These are phyloP conservation scores for Chalciporus sp. DNA, from an alignment of 1,284 basidiomycete genomes.

Conservation along the genomic window DNA sequence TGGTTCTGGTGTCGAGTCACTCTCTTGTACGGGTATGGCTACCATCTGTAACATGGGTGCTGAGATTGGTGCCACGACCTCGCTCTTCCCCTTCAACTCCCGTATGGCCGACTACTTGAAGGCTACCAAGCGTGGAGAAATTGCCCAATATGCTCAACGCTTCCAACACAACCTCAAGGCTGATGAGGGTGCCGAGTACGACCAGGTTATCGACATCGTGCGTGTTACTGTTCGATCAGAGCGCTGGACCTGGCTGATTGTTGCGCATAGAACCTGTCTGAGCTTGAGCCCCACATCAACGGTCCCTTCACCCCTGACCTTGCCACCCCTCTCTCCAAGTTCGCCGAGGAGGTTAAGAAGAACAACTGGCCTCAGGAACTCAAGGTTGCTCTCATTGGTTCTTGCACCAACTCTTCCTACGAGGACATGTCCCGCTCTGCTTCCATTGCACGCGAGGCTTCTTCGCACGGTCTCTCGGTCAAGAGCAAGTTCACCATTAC, in stretches of 20 bases:
- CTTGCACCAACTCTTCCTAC: slow-evolving; percentile 99
- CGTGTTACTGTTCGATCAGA: slow-evolving; percentile 32
- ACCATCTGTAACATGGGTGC: slow-evolving; percentile 99
- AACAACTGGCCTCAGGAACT: slow-evolving; percentile 97
- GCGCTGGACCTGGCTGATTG: background rate
- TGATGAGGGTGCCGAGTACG: slow-evolving; percentile 91
- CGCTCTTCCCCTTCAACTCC: slow-evolving; percentile 97
- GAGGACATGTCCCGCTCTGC: slow-evolving; percentile 99
- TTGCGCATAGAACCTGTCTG: slow-evolving; percentile 75
- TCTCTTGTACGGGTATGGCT: slow-evolving; percentile 99
- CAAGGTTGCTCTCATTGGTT: slow-evolving; percentile 97
- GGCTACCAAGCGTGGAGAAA: slow-evolving; percentile 89
- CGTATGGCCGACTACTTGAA: slow-evolving; percentile 94
- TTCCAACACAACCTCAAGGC: slow-evolving; percentile 94
- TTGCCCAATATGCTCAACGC: slow-evolving; percentile 87
- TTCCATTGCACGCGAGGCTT: slow-evolving; percentile 89
- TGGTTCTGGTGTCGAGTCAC: slow-evolving; percentile 91
- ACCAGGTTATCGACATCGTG: slow-evolving; percentile 91
- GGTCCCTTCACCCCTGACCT: slow-evolving; percentile 98
- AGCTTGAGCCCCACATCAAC: slow-evolving; percentile 99
- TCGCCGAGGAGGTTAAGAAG: slow-evolving; percentile 89
- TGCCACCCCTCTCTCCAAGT: slow-evolving; percentile 95
- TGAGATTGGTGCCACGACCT: slow-evolving; percentile 98
- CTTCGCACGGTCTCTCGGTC: slow-evolving; percentile 82
- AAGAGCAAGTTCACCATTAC: slow-evolving; percentile 98